phyloP scores from a whole-genome alignment of 495 filamentous ascomycete genomes.

The Daldinia concentrica region DNA sequence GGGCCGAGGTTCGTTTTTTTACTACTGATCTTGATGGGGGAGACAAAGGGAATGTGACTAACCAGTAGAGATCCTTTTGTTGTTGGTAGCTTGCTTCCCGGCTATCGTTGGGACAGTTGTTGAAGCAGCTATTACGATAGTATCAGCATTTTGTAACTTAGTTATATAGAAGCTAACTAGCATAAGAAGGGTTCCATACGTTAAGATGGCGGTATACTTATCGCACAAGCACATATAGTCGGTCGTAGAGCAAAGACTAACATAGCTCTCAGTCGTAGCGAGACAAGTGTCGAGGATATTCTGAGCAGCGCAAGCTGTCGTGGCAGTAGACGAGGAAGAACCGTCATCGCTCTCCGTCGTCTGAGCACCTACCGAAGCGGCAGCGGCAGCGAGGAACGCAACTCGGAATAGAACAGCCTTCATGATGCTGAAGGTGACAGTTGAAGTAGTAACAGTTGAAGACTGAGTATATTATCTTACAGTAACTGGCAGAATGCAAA shows the following conservation, averaged over 20 bases:
- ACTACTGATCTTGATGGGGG: not conserved
- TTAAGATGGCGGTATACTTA: slow-evolving; percentile 50
- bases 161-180: not conserved
- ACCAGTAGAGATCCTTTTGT: slow-evolving; percentile 55
- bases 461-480: too few relatives aligned
- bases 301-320: slow-evolving; percentile 50
- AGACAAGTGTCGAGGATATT: slow-evolving; percentile 59
- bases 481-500: not conserved
- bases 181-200: slow-evolving; percentile 39
- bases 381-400: slow-evolving; percentile 47
- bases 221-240: slow-evolving; percentile 57
- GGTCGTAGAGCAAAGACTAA: slow-evolving; percentile 46
- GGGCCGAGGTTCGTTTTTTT: not conserved
- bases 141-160: not conserved
- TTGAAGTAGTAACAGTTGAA: not conserved
- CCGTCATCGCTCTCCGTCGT: slow-evolving; percentile 1
- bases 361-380: slow-evolving; percentile 22
- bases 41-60: not conserved
- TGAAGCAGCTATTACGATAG: slow-evolving; percentile 51
- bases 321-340: slow-evolving; percentile 37
- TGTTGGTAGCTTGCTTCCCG: slow-evolving; percentile 40
- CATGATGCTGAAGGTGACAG: slow-evolving; percentile 43
- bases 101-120: slow-evolving; percentile 59
- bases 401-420: slow-evolving; percentile 47
- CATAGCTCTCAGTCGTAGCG: slow-evolving; percentile 48